Evolutionary conservation across 345 rosid species (phyloP).

Genomic region (Cardamine resedifolia): DNA sequence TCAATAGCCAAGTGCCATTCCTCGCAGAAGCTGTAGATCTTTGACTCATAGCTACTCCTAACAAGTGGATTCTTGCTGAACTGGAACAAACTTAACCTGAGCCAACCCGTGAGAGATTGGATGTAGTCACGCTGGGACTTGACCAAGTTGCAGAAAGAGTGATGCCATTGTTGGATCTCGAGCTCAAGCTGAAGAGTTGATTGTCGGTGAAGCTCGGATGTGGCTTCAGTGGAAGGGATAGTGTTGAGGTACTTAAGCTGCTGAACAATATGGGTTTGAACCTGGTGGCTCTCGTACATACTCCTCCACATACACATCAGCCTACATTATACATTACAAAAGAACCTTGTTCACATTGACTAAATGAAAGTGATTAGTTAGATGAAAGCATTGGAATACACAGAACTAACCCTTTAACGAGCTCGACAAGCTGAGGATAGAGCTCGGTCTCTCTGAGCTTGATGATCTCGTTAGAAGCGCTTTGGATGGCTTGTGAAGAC

Average conservation of each 20-base stretch:
- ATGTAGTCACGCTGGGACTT: constrained; percentile 85
- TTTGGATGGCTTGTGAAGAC: constrained; percentile 74
- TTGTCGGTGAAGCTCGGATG: constrained; percentile 91
- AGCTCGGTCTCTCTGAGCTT: constrained; percentile 80
- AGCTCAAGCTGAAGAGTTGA: constrained; percentile 87
- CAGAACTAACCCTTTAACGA: constrained; percentile 76
- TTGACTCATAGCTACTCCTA: constrained; percentile 55
- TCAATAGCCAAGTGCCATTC: constrained; percentile 88
- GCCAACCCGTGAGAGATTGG: constrained; percentile 90
- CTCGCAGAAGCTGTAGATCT: constrained; percentile 80
- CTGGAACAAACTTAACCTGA: constrained; percentile 87
- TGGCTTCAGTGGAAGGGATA: constrained; percentile 80
- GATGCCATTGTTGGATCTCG: constrained; percentile 93
- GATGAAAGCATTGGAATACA: not conserved
- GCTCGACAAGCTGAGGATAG: constrained; percentile 84
- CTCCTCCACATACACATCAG: constrained; percentile 98
- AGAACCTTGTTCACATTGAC: constrained; percentile 1
- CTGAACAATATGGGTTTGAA: constrained; percentile 92
- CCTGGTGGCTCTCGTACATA: constrained; percentile 98
- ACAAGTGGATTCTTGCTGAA: constrained; percentile 66
- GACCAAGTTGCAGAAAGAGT: constrained; percentile 75
- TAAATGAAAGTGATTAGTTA: not conserved
- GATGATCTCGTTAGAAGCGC: constrained; percentile 78
- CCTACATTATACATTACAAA: constrained; percentile 41
- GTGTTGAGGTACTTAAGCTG: constrained; percentile 90